These are phyloP conservation scores for Suhomyces canberraensis DNA, from an alignment of 805 yeast genomes.

Conservation along the genomic window DNA sequence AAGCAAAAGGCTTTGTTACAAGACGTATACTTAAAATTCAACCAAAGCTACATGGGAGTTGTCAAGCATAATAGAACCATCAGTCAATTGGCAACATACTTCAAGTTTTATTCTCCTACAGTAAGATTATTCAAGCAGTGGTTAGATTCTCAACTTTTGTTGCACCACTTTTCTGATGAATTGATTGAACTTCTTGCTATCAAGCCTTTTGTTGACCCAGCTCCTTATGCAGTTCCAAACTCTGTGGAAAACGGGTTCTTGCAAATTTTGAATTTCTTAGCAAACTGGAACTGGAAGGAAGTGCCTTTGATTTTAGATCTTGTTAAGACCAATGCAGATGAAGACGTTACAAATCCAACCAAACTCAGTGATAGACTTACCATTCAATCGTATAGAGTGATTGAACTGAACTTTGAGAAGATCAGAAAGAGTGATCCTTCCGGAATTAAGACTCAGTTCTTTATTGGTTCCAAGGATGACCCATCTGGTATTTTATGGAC, in stretches of 20 bases:
- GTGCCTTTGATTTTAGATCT: slow-evolving; percentile 80
- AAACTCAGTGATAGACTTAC: slow-evolving; percentile 57
- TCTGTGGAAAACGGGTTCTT: slow-evolving; percentile 79
- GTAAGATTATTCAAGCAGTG: slow-evolving; percentile 85
- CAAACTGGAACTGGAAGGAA: slow-evolving; percentile 94
- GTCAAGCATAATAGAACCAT: slow-evolving; percentile 82
- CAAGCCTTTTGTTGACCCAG: slow-evolving; percentile 80
- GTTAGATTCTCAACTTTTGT: slow-evolving; percentile 78
- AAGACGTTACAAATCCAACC: slow-evolving; percentile 11
- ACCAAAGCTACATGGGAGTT: slow-evolving; percentile 60
- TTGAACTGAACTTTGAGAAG: slow-evolving; percentile 62
- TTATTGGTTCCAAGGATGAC: slow-evolving; percentile 80
- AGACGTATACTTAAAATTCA: slow-evolving; percentile 60
- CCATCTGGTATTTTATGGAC: slow-evolving; percentile 87
- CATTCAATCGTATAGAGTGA: slow-evolving; percentile 56
- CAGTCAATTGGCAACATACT: slow-evolving; percentile 65
- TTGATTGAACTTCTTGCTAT: slow-evolving; percentile 78
- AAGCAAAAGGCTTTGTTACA: slow-evolving; percentile 61
- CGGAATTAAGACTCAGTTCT: slow-evolving; percentile 73
- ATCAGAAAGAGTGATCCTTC: slow-evolving; percentile 78
- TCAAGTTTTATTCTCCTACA: slow-evolving; percentile 71
- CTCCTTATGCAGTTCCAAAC: slow-evolving; percentile 80
- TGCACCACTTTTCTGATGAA: slow-evolving; percentile 72
- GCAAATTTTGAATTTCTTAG: slow-evolving; percentile 64
- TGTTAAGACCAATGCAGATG: slow-evolving; percentile 43